A percentile compares a stretch with the other conserved stretches of the same genome.
phyloP scores from a whole-genome alignment of 2,329 filamentous ascomycete species.

The Talaromyces sp. region DNA sequence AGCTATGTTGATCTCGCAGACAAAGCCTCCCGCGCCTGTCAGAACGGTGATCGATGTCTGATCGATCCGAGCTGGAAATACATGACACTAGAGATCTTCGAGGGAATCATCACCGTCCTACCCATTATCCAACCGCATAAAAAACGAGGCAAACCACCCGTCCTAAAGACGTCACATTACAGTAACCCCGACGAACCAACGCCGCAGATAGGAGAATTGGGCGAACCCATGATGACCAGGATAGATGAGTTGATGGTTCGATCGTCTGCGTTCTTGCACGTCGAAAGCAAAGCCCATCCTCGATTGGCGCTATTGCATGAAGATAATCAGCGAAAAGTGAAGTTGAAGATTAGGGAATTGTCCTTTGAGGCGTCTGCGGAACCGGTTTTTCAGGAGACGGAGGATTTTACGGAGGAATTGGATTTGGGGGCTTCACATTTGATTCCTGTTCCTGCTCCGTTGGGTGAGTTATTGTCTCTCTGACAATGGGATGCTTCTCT shows the following conservation, averaged over 20 bases:
- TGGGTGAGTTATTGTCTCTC: constrained; percentile 39
- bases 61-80: constrained; percentile 75
- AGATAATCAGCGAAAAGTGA: constrained; percentile 58
- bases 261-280: constrained; percentile 65
- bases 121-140: constrained; percentile 58
- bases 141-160: constrained; percentile 37
- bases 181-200: constrained; percentile 16
- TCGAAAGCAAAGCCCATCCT: constrained; percentile 51
- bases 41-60: constrained; percentile 77
- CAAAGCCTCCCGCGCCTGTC: constrained; percentile 66
- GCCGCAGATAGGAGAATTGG: constrained; percentile 55
- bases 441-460: constrained; percentile 60
- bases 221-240: constrained; percentile 60
- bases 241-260: constrained; percentile 67
- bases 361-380: constrained; percentile 51
- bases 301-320: constrained; percentile 65
- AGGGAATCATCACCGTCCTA: constrained; percentile 65
- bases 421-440: constrained; percentile 62
- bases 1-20: constrained; percentile 61
- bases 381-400: constrained; percentile 55
- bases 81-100: constrained; percentile 66
- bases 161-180: constrained; percentile 25
- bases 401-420: constrained; percentile 53
- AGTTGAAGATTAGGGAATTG: constrained; percentile 56
- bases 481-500: constrained; percentile 4